Evolutionary conservation across 2,329 filamentous ascomycete genomes (phyloP), one percentile per base, ranked within the genome.

Genomic region (Eutypella sp.): DNA sequence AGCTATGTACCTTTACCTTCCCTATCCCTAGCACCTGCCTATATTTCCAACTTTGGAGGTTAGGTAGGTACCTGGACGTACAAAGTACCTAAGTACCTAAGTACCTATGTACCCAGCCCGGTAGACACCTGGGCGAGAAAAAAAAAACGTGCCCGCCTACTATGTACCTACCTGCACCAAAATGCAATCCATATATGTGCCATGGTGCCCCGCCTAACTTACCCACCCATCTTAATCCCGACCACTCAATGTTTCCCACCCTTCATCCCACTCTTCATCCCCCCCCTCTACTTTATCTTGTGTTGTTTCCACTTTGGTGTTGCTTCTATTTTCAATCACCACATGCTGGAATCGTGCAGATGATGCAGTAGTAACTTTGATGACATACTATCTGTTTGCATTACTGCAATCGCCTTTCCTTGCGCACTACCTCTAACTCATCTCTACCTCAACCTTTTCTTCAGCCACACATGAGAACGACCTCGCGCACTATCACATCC

Each of bases 281-380:
- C n/a, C n/a, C n/a, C n/a, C n/a, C n/a, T n/a, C n/a, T n/a, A n/a
- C n/a, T 49, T 53, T 49, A 45, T 42, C 50, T 49, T 47, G 5
- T 50, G 44, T 47, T 46, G 36, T 45, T 49, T 51, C 47, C 52
- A 44, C 44, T 51, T 49, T 54, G 48, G 46, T 45, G 41, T 40
- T 44, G 47, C 58, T 53, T 53, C 50, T 57, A 54, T 57, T 59
- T 56, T 53, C 54, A 56, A 50, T 52, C 50, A 47, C 54, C 53
- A 54, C 52, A 57, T 57, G 52, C 43, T 54, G 50, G 51, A 45
- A 53, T 51, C 45, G 49, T 58, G 51, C 57, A 60, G 53, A 53
- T 59, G 55, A 51, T 53, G 55, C 54, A 51, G 48, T 40, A 24
- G 9, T 39, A 39, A 37, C 47, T 56, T 48, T 50, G 46, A 49